phyloP scores from a whole-genome alignment of 73 alveolate genomes.

The Uronychia setigera region DNA sequence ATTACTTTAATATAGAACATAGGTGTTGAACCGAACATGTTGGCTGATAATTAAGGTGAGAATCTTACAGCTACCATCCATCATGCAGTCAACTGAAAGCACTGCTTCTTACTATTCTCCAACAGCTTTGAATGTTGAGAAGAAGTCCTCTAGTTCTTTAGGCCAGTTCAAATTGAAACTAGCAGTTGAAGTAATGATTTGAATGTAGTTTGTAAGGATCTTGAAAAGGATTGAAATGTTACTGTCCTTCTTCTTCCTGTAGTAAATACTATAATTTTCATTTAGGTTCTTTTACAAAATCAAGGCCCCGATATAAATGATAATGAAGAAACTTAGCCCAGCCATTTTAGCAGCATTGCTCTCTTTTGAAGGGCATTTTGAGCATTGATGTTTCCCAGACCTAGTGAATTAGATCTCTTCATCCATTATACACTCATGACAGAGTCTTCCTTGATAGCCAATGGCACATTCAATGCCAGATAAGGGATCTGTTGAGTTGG shows the following conservation, averaged over 20 bases:
- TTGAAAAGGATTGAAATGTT: slow-evolving; percentile 11
- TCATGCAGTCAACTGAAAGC: slow-evolving; percentile 24
- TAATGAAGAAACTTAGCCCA: slow-evolving; percentile 1
- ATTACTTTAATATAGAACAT: neutral
- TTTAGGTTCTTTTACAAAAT: too few species aligned
- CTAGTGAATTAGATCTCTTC: slow-evolving; percentile 8
- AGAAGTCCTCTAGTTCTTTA: slow-evolving; percentile 11
- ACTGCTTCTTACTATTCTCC: slow-evolving; percentile 18
- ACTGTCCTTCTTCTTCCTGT: slow-evolving; percentile 15
- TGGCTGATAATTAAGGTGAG: too few species aligned
- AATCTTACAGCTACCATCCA: too few species aligned
- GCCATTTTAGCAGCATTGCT: slow-evolving; percentile 2
- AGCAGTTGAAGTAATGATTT: slow-evolving; percentile 27
- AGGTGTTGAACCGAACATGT: neutral
- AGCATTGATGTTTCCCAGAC: slow-evolving; percentile 25
- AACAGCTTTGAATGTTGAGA: slow-evolving; percentile 13
- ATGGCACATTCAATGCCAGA: slow-evolving; percentile 2
- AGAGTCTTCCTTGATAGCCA: slow-evolving; percentile 17
- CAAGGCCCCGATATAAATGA: neutral
- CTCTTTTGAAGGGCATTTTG: neutral
- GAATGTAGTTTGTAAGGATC: slow-evolving; percentile 29
- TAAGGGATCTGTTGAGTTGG: neutral
- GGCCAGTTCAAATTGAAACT: slow-evolving; percentile 27
- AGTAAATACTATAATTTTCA: too few species aligned
- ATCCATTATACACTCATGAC: slow-evolving; percentile 17